Evolutionary conservation across 2,329 filamentous ascomycete species (phyloP).

Genomic region (Colletotrichum sp.): DNA sequence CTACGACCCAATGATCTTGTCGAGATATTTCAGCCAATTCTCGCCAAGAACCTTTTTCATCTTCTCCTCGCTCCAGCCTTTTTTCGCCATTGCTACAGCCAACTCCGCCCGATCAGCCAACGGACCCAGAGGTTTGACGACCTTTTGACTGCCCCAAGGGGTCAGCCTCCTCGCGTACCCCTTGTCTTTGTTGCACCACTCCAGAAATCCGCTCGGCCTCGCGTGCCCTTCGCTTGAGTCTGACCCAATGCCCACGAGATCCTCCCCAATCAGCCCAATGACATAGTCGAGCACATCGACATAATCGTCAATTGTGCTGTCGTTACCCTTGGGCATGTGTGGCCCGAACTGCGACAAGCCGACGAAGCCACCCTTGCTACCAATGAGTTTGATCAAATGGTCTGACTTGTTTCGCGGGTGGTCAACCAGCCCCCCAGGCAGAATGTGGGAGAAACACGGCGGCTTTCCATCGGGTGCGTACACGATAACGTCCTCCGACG

Average conservation of each 20-base stretch:
- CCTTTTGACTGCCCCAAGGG: constrained; percentile 43
- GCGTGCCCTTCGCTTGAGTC: constrained; percentile 43
- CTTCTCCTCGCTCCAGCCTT: constrained; percentile 40
- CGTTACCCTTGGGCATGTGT: constrained; percentile 43
- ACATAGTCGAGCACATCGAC: constrained; percentile 43
- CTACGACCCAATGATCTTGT: constrained; percentile 29
- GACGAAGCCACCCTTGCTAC: constrained; percentile 41
- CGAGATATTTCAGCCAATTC: constrained; percentile 42
- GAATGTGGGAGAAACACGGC: constrained; percentile 43
- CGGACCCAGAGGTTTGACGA: constrained; percentile 42
- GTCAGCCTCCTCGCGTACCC: constrained; percentile 41
- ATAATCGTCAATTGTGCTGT: constrained; percentile 45
- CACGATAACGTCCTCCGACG: constrained; percentile 37
- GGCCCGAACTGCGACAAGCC: constrained; percentile 42
- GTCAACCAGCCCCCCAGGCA: constrained; percentile 37
- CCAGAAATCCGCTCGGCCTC: constrained; percentile 42
- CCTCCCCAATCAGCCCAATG: constrained; percentile 38
- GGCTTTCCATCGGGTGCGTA: constrained; percentile 39
- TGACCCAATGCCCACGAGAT: constrained; percentile 40
- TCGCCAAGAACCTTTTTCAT: constrained; percentile 43
- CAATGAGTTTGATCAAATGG: constrained; percentile 37
- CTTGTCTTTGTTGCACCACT: constrained; percentile 46
- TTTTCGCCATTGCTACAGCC: constrained; percentile 40
- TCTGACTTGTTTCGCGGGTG: constrained; percentile 44
- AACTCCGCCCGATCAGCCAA: constrained; percentile 32